Conservation (phyloP, 148 eudicot genomes). For the Diospyros lotus region DNA sequence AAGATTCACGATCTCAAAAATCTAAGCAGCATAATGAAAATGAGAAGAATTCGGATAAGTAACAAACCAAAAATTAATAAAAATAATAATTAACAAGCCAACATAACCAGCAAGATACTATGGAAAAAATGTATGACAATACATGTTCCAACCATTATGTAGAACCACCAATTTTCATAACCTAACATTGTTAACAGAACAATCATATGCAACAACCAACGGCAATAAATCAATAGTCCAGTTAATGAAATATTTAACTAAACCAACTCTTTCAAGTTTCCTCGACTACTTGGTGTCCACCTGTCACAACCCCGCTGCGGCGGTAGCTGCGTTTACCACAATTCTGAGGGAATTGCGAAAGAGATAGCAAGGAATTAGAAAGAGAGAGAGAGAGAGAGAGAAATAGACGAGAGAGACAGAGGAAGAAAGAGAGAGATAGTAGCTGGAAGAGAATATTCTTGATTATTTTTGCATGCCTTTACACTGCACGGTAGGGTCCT, state of each 20-base stretch:
- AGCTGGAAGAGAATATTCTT: too few species aligned
- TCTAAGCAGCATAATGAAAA: constrained; percentile 30
- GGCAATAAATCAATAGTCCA: neutral
- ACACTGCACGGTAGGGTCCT: too few species aligned
- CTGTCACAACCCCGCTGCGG: too few species aligned
- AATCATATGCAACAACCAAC: neutral
- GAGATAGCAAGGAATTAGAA: too few species aligned
- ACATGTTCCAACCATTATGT: neutral
- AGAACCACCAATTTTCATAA: neutral
- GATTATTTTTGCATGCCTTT: too few species aligned
- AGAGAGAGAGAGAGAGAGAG: too few species aligned
- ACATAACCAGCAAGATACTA: neutral
- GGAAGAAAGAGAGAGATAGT: too few species aligned
- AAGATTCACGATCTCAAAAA: constrained; percentile 95
- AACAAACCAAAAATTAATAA: neutral
- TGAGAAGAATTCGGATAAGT: constrained; percentile 2
- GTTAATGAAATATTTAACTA: neutral
- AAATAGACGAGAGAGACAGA: too few species aligned
- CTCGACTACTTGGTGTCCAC: too few species aligned
- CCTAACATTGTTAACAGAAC: neutral
- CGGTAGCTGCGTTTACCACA: too few species aligned
- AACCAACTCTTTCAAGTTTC: too few species aligned
- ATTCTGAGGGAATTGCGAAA: too few species aligned
- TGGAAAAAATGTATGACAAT: neutral
- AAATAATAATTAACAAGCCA: neutral